phyloP scores from a whole-genome alignment of 23 red algal genomes.

The Chondrus crispus region DNA sequence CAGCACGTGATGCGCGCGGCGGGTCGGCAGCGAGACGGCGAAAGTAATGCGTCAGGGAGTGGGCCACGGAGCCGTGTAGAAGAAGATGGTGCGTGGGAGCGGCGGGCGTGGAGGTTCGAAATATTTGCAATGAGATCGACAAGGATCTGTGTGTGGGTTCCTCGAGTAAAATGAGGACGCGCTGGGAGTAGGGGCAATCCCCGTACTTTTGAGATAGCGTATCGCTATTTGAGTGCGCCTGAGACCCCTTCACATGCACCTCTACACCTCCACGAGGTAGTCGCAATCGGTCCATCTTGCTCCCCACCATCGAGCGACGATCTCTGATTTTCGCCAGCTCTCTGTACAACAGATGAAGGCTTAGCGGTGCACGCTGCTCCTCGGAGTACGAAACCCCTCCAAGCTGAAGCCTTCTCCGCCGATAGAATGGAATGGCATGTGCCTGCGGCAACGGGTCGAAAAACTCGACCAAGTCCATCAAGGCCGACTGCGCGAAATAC shows the following conservation, averaged over 20 bases:
- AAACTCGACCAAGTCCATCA: constrained; percentile 71
- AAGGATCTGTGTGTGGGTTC: no score
- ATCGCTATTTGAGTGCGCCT: neutral
- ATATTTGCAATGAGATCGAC: no score
- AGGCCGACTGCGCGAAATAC: constrained; percentile 44
- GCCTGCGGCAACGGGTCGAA: constrained; percentile 61
- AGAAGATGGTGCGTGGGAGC: no score
- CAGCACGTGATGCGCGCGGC: no score
- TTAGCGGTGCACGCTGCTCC: constrained; percentile 31
- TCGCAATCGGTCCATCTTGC: neutral
- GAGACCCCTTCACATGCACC: constrained; percentile 6
- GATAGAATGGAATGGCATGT: constrained; percentile 42
- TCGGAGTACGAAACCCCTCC: constrained; percentile 2
- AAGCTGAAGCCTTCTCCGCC: constrained; percentile 54
- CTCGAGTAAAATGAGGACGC: constrained; percentile 52
- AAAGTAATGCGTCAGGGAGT: no score
- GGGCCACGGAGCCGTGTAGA: no score
- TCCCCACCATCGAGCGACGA: constrained; percentile 15
- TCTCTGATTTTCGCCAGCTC: constrained; percentile 56
- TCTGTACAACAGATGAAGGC: constrained; percentile 50
- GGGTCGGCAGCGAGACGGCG: no score
- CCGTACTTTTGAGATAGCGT: constrained; percentile 17
- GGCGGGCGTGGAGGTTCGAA: no score
- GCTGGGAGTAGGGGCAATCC: constrained; percentile 70
- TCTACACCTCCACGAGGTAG: constrained; percentile 7